Evolutionary conservation across 2,329 filamentous ascomycete species (phyloP), one percentile per base, ranked within the genome.

Genomic region (Bimuria novae-zelandiae): DNA sequence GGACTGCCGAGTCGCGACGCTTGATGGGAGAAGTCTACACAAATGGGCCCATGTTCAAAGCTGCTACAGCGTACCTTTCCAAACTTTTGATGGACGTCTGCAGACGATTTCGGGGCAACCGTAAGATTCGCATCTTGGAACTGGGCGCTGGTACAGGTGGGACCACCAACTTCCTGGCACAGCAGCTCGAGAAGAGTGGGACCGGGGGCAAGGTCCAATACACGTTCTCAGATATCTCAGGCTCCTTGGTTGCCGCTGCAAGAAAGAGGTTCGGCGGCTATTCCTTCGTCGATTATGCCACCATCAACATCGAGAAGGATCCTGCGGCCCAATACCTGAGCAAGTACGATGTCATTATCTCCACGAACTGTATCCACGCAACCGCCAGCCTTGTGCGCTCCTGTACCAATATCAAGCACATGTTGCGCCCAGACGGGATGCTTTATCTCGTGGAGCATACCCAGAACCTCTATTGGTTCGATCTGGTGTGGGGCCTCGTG

Each of bases 11-110:
- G 19, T 8, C 5, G 7, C 42, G 42, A 14, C 10, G 11, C 11
- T 49, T 73, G 3, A 49, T 78, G 0, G 69, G 68, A 12, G 69
- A 76, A 17, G 62, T 76, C 0, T 79, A 78, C 49, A 56, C 59
- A 0, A 64, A 65, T 22, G 56, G 54, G n/a, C 64, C 63, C 1
- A 56, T 63, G 49, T 57, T 48, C 32, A 14, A 44, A 4, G 39
- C 57, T 2, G 46, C 39, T 5, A 23, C 21, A 17, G 39, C 11
- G 5, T 11, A 21, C 17, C 17, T 40, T 14, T 14, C 21, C 14
- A 29, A 27, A 25, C 14, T 44, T 14, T 17, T 44, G 14, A 14
- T 14, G 5, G 37, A 37, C 35, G n/a, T 37, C 17, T 33, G 35
- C 7, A 37, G 21, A 21, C 7, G 17, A 11, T 21, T 21, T 12